Conservation (phyloP, 495 filamentous ascomycete species). For the Neurospora sp. region DNA sequence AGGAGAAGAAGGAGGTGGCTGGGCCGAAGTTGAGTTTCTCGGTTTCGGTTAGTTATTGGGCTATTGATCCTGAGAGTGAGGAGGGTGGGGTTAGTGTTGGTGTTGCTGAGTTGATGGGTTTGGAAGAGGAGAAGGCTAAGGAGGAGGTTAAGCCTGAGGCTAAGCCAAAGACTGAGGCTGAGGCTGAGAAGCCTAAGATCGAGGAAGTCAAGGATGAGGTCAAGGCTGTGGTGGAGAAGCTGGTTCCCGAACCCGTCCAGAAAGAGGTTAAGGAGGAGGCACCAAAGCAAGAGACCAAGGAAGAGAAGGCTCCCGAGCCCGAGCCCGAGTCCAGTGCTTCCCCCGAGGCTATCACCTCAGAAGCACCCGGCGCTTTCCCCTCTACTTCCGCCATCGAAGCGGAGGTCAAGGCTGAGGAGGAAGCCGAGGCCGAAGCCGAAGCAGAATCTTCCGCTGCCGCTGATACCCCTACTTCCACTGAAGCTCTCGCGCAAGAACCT, state of each 20-base stretch:
- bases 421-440: neutral
- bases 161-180: constrained; percentile 14
- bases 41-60: constrained; percentile 33
- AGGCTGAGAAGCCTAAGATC: constrained; percentile 23
- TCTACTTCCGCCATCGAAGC: constrained; percentile 3
- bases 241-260: neutral
- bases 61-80: constrained; percentile 36
- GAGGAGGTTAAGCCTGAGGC: constrained; percentile 17
- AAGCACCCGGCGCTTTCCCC: neutral
- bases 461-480: constrained; percentile 2
- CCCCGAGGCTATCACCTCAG: constrained; percentile 2
- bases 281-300: constrained; percentile 16
- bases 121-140: neutral
- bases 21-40: constrained; percentile 25
- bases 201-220: constrained; percentile 13
- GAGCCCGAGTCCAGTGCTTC: constrained; percentile 2
- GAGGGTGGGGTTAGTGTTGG: constrained; percentile 35
- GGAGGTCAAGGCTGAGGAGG: constrained; percentile 3
- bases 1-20: constrained; percentile 15
- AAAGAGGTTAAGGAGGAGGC: neutral
- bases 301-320: constrained; percentile 13
- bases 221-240: constrained; percentile 16
- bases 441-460: constrained; percentile 1
- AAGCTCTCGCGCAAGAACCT: constrained; percentile 5
- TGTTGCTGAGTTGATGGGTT: constrained; percentile 8